Percentiles rank a stretch among this genome's conserved stretches.
Evolutionary conservation across 169 alveolate species (phyloP).

Genomic region (Cyclospora cayetanensis): DNA sequence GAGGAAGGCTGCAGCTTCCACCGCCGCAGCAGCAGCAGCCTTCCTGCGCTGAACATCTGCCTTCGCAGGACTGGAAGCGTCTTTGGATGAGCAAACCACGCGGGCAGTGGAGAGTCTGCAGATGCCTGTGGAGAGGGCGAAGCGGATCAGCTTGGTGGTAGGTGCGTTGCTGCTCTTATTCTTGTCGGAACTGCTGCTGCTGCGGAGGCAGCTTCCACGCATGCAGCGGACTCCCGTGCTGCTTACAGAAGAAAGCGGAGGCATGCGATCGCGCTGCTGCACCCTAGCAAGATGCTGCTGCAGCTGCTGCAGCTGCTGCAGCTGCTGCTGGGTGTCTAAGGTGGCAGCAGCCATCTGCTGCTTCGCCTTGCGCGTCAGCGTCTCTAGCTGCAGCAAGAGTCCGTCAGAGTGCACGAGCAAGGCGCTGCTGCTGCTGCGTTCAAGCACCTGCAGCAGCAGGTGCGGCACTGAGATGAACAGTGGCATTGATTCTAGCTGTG

Average conservation of each 20-base stretch:
- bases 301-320: slow-evolving; percentile 66
- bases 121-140: slow-evolving; percentile 38
- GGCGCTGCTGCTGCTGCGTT: slow-evolving; percentile 65
- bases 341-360: neutral
- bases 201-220: neutral
- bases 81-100: too few species aligned
- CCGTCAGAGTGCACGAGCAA: slow-evolving; percentile 57
- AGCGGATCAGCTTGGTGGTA: slow-evolving; percentile 29
- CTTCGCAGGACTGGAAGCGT: neutral
- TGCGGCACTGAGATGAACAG: slow-evolving; percentile 36
- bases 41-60: neutral
- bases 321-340: slow-evolving; percentile 34
- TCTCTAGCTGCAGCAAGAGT: slow-evolving; percentile 54
- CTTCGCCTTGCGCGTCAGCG: neutral
- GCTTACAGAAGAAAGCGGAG: neutral
- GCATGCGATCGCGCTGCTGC: slow-evolving; percentile 67
- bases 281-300: slow-evolving; percentile 55
- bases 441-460: slow-evolving; percentile 59
- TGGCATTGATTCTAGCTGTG: slow-evolving; percentile 54
- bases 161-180: neutral
- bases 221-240: neutral
- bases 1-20: neutral
- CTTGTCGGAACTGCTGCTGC: slow-evolving; percentile 16
- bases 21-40: slow-evolving; percentile 18
- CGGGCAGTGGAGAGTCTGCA: slow-evolving; percentile 54